Percentiles rank a stretch among this genome's conserved stretches.
These are phyloP conservation scores for Narthecium ossifragum DNA, from an alignment of 106 monocot species.

Conservation along the genomic window DNA sequence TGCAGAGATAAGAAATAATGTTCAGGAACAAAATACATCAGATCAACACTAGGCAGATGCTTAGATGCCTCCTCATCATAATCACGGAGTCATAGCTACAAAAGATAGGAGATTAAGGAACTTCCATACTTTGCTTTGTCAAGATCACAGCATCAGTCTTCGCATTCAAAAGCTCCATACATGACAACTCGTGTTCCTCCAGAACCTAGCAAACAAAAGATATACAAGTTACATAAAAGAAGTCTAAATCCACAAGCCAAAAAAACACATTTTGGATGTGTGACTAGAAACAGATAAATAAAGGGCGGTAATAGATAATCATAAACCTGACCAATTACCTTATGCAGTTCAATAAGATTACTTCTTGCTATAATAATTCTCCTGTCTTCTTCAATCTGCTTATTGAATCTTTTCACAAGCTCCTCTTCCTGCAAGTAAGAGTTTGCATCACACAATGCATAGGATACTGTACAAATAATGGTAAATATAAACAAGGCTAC, in stretches of 20 bases:
- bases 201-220: slow-evolving; percentile 45
- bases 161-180: slow-evolving; percentile 69
- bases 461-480: too few relatives aligned
- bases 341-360: slow-evolving; percentile 80
- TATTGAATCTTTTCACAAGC: slow-evolving; percentile 53
- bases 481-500: too few relatives aligned
- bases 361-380: slow-evolving; percentile 77
- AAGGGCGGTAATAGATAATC: too few relatives aligned
- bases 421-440: slow-evolving; percentile 72
- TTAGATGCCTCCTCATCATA: too few relatives aligned
- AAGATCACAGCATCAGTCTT: slow-evolving; percentile 71
- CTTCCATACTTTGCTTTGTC: slow-evolving; percentile 66
- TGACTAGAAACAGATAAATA: too few relatives aligned
- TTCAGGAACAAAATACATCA: too few relatives aligned
- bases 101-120: too few relatives aligned
- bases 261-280: background rate
- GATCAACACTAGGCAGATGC: too few relatives aligned
- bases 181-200: slow-evolving; percentile 73
- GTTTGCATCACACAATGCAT: too few relatives aligned
- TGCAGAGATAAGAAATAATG: too few relatives aligned
- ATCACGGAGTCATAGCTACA: too few relatives aligned
- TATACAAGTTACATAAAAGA: background rate
- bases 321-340: slow-evolving; percentile 41
- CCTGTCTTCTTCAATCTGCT: slow-evolving; percentile 87
- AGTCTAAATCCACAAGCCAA: background rate